Percentiles rank a stretch among this genome's conserved stretches.
Conservation (phyloP, 805 yeast genomes). For the Lipomyces yamanashiensis region DNA sequence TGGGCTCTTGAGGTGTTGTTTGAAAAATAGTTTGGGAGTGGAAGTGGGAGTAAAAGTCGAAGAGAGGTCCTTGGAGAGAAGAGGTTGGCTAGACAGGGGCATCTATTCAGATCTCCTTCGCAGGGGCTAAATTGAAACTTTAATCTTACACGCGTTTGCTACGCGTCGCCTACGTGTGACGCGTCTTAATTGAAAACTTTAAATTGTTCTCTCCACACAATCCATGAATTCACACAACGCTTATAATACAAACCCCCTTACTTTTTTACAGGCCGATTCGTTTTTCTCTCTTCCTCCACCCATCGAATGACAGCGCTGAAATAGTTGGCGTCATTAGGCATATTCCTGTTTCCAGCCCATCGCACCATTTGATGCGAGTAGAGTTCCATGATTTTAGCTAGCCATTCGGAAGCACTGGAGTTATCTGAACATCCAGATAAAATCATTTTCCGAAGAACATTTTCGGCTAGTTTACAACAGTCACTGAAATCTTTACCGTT, state of each 20-base stretch:
- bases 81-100: not conserved
- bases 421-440: not conserved
- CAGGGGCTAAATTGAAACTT: slow-evolving; percentile 16
- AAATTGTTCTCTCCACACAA: not conserved
- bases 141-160: not conserved
- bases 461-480: not conserved
- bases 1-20: not conserved
- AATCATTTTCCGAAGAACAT: not conserved
- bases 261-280: not conserved
- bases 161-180: slow-evolving; percentile 14
- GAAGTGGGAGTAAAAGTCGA: not conserved
- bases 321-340: slow-evolving; percentile 5
- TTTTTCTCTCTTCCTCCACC: slow-evolving; percentile 21
- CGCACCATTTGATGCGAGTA: slow-evolving; percentile 15
- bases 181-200: not conserved
- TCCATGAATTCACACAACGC: too few relatives aligned
- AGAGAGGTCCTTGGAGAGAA: not conserved
- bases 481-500: slow-evolving; percentile 10
- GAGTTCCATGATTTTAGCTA: slow-evolving; percentile 6
- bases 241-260: not conserved
- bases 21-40: not conserved
- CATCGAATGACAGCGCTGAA: slow-evolving; percentile 23
- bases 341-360: slow-evolving; percentile 22
- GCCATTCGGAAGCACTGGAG: not conserved
- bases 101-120: not conserved